Evolutionary conservation across 371 early-diverging fungal genomes (phyloP), one percentile per base, ranked within the genome.

Genomic region (Zychaea mexicana): DNA sequence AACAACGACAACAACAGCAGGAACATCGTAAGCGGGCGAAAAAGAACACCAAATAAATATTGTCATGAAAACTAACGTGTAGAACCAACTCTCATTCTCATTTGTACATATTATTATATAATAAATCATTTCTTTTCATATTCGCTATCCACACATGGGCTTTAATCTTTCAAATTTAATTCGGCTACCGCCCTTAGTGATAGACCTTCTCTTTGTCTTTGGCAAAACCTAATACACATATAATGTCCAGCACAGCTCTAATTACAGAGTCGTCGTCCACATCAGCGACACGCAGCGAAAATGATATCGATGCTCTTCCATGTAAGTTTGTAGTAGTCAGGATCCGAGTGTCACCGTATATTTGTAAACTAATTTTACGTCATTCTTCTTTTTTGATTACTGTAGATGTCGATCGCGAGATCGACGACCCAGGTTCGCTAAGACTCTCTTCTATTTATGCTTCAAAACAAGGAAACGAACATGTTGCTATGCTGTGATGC

Each of bases 371-470:
- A n/a, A n/a, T n/a, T n/a, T n/a, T n/a, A n/a, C n/a, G n/a, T n/a
- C n/a, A n/a, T n/a, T n/a, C n/a, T n/a, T n/a, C n/a, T n/a, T n/a
- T n/a, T n/a, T 19, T 69, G n/a, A n/a, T n/a, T n/a, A n/a, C n/a
- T n/a, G n/a, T n/a, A 79, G 79, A 79, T 65, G 79, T 79, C 31
- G 79, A 79, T 68, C 74, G 73, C 39, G 79, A 79, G 32, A 53
- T 79, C 19, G 79, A 76, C 54, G 73, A 79, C 56, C 72, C 60
- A 61, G 69, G 79, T 79, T 33, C 36, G 28, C 5, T 12, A 22
- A n/a, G n/a, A n/a, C 2, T 45, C n/a, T 28, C 2, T 42, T 42
- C n/a, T 42, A 17, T 6, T 42, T 1, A 17, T 2, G 1, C 15
- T 42, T 42, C 1, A 42, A 42, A 42, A 42, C 0, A 42, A 42